Evolutionary conservation across 495 filamentous ascomycete species (phyloP), one percentile per base, ranked within the genome.

Genomic region (Articulospora tetracladia): DNA sequence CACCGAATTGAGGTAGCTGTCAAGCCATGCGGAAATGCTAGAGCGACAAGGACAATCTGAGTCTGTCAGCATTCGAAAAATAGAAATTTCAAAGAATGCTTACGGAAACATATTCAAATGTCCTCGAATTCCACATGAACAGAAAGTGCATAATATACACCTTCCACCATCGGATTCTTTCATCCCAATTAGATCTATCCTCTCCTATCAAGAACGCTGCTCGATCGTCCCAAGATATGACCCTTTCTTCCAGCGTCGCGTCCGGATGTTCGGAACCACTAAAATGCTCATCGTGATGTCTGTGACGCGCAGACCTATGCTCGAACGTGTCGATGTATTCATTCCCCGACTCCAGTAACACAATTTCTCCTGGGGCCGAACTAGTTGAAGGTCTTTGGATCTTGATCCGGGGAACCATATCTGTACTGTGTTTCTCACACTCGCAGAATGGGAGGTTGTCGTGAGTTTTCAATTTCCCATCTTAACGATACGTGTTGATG

Each of bases 11-110:
- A 62, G 62, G 76, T 41, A 67, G 76, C 71, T 24, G 74, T 72
- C 28, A 86, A 66, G 0, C 75, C 83, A 1, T 72, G 75, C 0
- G 80, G 81, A 60, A 76, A 86, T 48, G 83, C 78, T 1, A 72
- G 59, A 1, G 85, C 84, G 23, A 87, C 74, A 68, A 82, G 86
- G 13, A 85, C 68, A 15, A 86, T 70, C 74, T 75, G 26, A 15
- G 20, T 2, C 26, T 44, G 15, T 48, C 47, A 30, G 48, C n/a
- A 28, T 24, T 7, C 17, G 8, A 23, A 17, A 39, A 17, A 13
- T 22, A 22, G 25, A 24, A 30, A 20, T 55, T 27, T 46, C 6
- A n/a, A 22, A 1, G 19, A 27, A 26, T 22, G 68, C 68, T 36
- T 62, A 75, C 73, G 39, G 68, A 67, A 11, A 71, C 73, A 53